These are phyloP conservation scores for Leccinum insolens DNA, from an alignment of 1,284 basidiomycete species.

Conservation along the genomic window DNA sequence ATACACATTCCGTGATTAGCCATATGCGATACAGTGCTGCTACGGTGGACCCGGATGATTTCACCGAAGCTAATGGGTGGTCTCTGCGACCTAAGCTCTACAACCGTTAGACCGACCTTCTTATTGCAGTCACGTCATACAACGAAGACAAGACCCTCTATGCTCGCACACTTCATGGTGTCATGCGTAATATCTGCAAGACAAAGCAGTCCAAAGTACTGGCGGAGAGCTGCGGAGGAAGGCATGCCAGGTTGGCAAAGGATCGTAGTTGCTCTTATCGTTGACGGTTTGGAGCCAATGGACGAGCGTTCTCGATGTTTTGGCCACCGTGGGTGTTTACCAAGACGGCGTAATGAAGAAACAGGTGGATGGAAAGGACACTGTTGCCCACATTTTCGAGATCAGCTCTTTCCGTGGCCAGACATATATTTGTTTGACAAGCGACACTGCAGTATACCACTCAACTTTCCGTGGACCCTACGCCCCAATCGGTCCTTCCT, in stretches of 20 bases:
- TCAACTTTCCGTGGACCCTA: constrained; percentile 88
- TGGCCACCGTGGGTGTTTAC: constrained; percentile 88
- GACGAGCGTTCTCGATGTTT: constrained; percentile 87
- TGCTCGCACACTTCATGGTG: constrained; percentile 89
- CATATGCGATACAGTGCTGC: constrained; percentile 95
- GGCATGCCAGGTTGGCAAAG: constrained; percentile 91
- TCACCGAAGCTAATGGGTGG: constrained; percentile 79
- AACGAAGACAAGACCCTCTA: constrained; percentile 95
- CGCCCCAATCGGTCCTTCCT: constrained; percentile 89
- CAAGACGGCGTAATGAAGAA: constrained; percentile 98
- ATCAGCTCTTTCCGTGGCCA: constrained; percentile 40
- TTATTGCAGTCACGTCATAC: constrained; percentile 91
- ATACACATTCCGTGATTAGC: constrained; percentile 38
- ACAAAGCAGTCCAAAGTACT: constrained; percentile 94
- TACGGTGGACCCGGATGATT: constrained; percentile 95
- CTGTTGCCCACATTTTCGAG: constrained; percentile 91
- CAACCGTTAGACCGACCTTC: constrained; percentile 88
- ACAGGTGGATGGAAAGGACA: constrained; percentile 89
- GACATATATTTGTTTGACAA: constrained; percentile 11
- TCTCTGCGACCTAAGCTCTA: constrained; percentile 85
- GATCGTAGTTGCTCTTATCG: constrained; percentile 90
- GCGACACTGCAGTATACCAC: constrained; percentile 72
- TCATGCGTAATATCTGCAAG: constrained; percentile 97
- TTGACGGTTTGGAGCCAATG: constrained; percentile 95
- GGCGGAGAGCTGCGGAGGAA: constrained; percentile 83